Conservation (phyloP, 139 green algal species). For the Chlamydomonas sphaeroides region DNA sequence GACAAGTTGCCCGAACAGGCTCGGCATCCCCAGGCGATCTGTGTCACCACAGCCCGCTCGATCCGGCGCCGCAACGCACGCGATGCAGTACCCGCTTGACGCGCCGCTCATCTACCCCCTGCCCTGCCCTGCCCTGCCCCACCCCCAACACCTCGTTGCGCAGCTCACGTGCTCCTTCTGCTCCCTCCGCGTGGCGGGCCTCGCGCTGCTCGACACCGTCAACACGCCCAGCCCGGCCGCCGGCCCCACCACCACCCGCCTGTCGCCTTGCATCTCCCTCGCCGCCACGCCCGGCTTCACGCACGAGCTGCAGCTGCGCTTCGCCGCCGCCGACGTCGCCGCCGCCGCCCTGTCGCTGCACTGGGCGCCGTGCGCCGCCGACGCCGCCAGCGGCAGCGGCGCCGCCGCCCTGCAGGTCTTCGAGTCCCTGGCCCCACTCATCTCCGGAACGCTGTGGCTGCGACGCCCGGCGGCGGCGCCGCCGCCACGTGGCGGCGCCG, state of each 20-base stretch:
- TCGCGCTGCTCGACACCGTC: neutral
- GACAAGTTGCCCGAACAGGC: neutral
- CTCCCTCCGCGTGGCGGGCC: neutral
- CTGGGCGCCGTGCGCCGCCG: neutral
- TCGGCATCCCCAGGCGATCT: neutral
- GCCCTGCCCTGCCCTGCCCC: neutral
- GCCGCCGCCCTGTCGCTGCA: neutral
- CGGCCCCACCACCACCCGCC: neutral
- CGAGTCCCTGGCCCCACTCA: neutral
- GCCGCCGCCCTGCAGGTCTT: neutral
- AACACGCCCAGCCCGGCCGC: neutral
- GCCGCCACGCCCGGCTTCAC: neutral
- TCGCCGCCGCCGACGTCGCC: neutral
- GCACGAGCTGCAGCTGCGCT: slow-evolving; percentile 14
- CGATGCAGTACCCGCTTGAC: no score
- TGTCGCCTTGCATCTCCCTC: slow-evolving; percentile 6
- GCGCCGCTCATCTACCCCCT: no score
- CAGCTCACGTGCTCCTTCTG: slow-evolving; percentile 27
- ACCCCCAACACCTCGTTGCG: neutral
- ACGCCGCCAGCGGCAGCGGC: neutral
- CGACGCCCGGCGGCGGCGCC: neutral
- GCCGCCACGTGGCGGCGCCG: neutral
- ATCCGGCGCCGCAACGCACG: no score
- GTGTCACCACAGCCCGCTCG: neutral
- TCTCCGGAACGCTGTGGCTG: neutral